Evolutionary conservation across 1,139 yeast genomes (phyloP), one percentile per base, ranked within the genome.

Genomic region (Scheffersomyces titani): DNA sequence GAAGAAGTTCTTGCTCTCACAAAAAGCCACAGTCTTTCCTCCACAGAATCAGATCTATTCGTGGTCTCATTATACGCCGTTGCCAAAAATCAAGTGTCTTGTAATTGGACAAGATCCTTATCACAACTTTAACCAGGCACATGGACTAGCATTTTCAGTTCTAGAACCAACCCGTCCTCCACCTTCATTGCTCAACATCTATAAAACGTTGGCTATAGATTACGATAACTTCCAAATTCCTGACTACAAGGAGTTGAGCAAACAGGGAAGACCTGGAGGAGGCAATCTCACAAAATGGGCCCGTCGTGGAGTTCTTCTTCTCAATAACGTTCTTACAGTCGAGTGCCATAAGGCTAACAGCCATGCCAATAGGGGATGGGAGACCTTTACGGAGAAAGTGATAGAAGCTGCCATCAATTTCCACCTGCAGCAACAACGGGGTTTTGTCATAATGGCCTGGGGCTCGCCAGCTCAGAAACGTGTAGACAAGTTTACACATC

Each of bases 41-140:
- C 93, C 94, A 0, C 71, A 76, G 22, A 67, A 81, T 19, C 89
- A 90, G 59, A 85, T 94, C n/a, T 94, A 94, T 70, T 90, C 98
- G 0, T 94, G 99, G 98, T 88, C 97, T 1, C 84, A 92, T 51
- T 79, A 88, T 44, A 92, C 98, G 0, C 97, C 98, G 0, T 77
- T 94, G 45, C 79, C 85, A 5, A 71, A 82, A 1, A 89, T 93
- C 40, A 88, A 86, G 66, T 96, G 96, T 44, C 82, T 94, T 3
- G 81, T 96, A 19, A 77, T 96, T 51, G 99, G 99, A 1, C 99
- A 94, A 70, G 99, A 94, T 70, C 99, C 99, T 0, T 94, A 94
- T 69, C 99, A 96, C 71, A 92, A 92, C 68, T 74, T 73, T 64
- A 90, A 90, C 67, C 99, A 94, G 70, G 99, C 99, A 0, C 99